phyloP scores from a whole-genome alignment of 148 eudicot genomes.

The Rhododendron griersonianum region DNA sequence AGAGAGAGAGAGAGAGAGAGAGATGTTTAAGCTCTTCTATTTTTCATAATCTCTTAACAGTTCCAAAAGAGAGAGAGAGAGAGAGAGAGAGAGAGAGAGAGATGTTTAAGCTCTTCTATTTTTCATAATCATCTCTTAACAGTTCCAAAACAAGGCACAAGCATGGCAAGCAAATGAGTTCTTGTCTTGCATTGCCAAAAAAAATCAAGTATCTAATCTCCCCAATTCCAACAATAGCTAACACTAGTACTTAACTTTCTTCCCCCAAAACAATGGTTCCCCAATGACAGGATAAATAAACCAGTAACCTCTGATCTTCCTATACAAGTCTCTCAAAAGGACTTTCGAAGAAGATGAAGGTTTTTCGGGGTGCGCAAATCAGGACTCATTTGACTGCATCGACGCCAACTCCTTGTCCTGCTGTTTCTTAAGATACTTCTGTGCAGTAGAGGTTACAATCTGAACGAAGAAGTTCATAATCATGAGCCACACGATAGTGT shows the following conservation, averaged over 20 bases:
- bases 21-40: not conserved
- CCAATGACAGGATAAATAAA: not conserved
- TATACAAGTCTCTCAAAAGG: constrained; percentile 9
- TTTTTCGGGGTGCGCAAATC: not conserved
- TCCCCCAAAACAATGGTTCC: not conserved
- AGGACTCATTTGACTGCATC: constrained; percentile 10
- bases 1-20: not conserved
- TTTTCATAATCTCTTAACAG: not conserved
- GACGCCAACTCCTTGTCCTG: constrained; percentile 18
- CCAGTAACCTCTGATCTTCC: constrained; percentile 4
- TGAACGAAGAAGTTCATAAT: constrained; percentile 17
- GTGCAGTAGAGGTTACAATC: constrained; percentile 22
- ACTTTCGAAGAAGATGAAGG: not conserved
- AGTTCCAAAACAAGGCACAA: not conserved
- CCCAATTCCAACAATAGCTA: not conserved
- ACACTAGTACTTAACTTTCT: not conserved
- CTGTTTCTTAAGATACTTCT: constrained; percentile 19
- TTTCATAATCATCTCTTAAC: not conserved
- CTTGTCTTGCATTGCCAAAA: constrained; percentile 11
- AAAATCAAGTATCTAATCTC: constrained; percentile 1
- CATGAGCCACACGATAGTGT: constrained; percentile 24
- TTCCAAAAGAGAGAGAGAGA: not conserved
- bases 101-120: not conserved
- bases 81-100: not conserved
- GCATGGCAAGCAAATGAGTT: constrained; percentile 5